A percentile compares a stretch with the other conserved stretches of the same genome.
Conservation (phyloP, 2,329 filamentous ascomycete genomes). For the Harringtonia lauricola region DNA sequence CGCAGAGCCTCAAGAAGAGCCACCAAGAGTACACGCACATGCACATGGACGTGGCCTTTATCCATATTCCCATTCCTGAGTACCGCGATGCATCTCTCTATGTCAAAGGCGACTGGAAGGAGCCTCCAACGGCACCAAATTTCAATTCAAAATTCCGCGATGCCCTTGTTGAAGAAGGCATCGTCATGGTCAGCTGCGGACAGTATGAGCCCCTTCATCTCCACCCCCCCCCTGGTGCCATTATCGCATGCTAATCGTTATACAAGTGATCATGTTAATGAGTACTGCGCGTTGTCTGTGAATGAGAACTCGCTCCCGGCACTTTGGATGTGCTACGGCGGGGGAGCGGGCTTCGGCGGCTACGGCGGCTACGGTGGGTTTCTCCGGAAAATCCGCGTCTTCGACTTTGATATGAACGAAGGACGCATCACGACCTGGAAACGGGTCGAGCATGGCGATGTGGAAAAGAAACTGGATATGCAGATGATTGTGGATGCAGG, state of each 20-base stretch:
- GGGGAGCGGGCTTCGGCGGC: conserved; percentile 83
- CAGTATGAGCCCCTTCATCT: conserved; percentile 58
- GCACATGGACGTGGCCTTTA: conserved; percentile 93
- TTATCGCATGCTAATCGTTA: not conserved
- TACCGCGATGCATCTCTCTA: conserved; percentile 54
- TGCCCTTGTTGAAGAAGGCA: conserved; percentile 73
- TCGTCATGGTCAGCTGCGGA: conserved; percentile 81
- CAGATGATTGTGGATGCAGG: conserved; percentile 58
- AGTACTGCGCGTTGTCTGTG: conserved; percentile 73
- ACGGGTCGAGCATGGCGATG: conserved; percentile 60
- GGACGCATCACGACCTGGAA: conserved; percentile 89
- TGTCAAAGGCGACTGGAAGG: conserved; percentile 62
- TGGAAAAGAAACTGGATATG: conserved; percentile 40
- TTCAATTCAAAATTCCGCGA: conserved; percentile 93
- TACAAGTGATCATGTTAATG: conserved; percentile 79
- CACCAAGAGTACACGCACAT: conserved; percentile 81
- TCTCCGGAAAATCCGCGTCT: conserved; percentile 73
- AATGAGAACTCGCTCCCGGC: conserved; percentile 46
- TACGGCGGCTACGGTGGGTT: conserved; percentile 88
- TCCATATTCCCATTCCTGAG: conserved; percentile 92
- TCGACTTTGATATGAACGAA: conserved; percentile 86
- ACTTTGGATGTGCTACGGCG: conserved; percentile 97
- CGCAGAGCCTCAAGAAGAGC: conserved; percentile 59
- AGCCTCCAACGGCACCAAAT: conserved; percentile 74
- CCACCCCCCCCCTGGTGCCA: no score